Conservation (phyloP, 2,329 filamentous ascomycete species). For the Xylogone sp. region DNA sequence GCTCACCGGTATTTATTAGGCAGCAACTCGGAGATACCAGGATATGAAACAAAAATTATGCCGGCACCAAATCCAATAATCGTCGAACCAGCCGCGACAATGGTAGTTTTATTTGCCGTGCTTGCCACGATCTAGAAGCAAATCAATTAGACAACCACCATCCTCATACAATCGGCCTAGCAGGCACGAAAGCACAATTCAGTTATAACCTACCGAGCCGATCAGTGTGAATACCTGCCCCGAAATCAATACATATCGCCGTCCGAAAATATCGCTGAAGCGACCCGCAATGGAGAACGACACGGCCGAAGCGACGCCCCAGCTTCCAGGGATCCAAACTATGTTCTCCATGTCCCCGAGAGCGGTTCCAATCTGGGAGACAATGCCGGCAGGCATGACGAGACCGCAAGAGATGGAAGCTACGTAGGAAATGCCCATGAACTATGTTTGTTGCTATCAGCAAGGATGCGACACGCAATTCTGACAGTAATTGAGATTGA, state of each 20-base stretch:
- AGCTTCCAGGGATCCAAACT: constrained; percentile 25
- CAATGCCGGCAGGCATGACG: constrained; percentile 18
- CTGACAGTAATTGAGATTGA: not conserved
- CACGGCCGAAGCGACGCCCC: constrained; percentile 22
- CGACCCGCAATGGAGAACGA: constrained; percentile 29
- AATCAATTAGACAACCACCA: too few relatives aligned
- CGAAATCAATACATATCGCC: constrained; percentile 27
- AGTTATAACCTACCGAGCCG: constrained; percentile 15
- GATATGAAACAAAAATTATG: constrained; percentile 30
- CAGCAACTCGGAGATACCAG: constrained; percentile 36
- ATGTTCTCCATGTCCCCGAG: constrained; percentile 19
- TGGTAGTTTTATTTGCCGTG: constrained; percentile 19
- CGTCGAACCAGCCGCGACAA: constrained; percentile 25
- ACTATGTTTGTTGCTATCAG: constrained; percentile 7
- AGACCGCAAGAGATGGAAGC: constrained; percentile 15
- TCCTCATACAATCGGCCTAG: too few relatives aligned
- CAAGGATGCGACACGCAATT: not conserved
- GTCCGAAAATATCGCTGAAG: constrained; percentile 32
- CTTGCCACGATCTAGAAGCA: constrained; percentile 20
- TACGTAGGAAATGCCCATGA: constrained; percentile 18
- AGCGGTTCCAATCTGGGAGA: constrained; percentile 20
- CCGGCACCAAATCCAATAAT: constrained; percentile 31
- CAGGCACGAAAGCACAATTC: too few relatives aligned
- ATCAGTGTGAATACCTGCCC: constrained; percentile 17
- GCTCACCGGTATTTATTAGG: constrained; percentile 38